These are phyloP conservation scores for Saccharomyces hybrid DNA, from an alignment of 1,139 yeast genomes.

Conservation along the genomic window DNA sequence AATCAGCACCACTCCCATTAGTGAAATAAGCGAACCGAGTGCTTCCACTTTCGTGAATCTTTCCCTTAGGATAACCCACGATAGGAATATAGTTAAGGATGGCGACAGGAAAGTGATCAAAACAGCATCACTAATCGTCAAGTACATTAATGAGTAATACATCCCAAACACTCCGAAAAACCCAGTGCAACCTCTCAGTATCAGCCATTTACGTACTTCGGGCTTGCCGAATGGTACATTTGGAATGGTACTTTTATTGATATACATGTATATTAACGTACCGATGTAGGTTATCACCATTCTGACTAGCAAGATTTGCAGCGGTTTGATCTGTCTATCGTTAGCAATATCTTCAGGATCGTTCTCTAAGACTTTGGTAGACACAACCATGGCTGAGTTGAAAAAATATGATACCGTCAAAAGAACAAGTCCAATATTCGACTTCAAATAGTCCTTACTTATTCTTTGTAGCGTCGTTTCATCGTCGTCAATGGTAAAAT, in stretches of 20 bases:
- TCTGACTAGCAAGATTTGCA: slow-evolving; percentile 68
- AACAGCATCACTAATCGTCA: slow-evolving; percentile 69
- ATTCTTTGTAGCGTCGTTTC: slow-evolving; percentile 4
- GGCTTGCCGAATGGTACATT: slow-evolving; percentile 70
- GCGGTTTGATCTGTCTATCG: slow-evolving; percentile 46
- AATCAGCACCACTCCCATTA: slow-evolving; percentile 69
- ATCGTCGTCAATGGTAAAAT: background rate
- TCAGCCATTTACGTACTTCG: slow-evolving; percentile 46
- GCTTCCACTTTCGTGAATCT: slow-evolving; percentile 62
- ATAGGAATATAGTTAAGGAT: slow-evolving; percentile 66
- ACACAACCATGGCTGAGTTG: slow-evolving; percentile 62
- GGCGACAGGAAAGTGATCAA: slow-evolving; percentile 77
- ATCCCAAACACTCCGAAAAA: slow-evolving; percentile 72
- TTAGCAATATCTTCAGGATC: slow-evolving; percentile 33
- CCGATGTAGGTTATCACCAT: slow-evolving; percentile 65
- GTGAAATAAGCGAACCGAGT: slow-evolving; percentile 58
- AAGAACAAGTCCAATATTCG: slow-evolving; percentile 38
- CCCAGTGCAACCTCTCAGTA: slow-evolving; percentile 64
- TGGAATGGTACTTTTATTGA: slow-evolving; percentile 40
- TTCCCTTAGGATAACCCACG: slow-evolving; percentile 62
- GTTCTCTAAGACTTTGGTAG: slow-evolving; percentile 62
- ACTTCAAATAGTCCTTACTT: slow-evolving; percentile 8
- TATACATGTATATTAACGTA: slow-evolving; percentile 48
- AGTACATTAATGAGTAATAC: slow-evolving; percentile 66
- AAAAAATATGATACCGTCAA: slow-evolving; percentile 52